These are phyloP conservation scores for Sordariomycetes sp. DNA, from an alignment of 2,329 filamentous ascomycete genomes.

Conservation along the genomic window DNA sequence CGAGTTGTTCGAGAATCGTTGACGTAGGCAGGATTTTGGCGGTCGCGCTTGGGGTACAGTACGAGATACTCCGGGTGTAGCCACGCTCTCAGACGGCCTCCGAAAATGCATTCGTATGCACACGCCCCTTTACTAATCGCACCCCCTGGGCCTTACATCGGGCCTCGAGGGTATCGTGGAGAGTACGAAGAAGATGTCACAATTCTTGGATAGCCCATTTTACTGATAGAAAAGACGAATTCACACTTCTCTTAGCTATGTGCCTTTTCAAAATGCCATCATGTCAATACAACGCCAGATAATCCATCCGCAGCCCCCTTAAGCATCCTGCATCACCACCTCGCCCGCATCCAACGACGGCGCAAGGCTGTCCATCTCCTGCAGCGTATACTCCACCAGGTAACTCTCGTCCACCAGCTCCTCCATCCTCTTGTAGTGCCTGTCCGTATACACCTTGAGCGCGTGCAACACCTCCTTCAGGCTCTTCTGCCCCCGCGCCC, in stretches of 20 bases:
- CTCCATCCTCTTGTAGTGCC: slow-evolving; percentile 81
- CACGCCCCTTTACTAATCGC: neutral
- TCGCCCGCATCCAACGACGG: slow-evolving; percentile 25
- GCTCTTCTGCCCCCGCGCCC: slow-evolving; percentile 45
- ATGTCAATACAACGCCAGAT: neutral
- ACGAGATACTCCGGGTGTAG: neutral
- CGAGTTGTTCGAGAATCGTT: neutral
- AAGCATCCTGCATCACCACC: slow-evolving; percentile 21
- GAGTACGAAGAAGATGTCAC: no score
- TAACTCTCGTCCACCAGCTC: slow-evolving; percentile 91
- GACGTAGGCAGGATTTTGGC: neutral
- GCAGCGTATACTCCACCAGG: slow-evolving; percentile 81
- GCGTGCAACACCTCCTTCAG: slow-evolving; percentile 77
- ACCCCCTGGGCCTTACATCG: neutral
- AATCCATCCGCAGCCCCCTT: neutral
- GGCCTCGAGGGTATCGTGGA: neutral
- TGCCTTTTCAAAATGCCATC: neutral
- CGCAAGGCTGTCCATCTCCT: slow-evolving; percentile 74
- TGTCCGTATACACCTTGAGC: slow-evolving; percentile 81
- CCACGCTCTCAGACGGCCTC: neutral
- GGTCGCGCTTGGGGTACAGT: neutral
- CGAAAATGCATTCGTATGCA: neutral
- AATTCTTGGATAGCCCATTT: no score
- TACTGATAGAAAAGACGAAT: neutral
- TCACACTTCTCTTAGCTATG: neutral